Conservation (phyloP, 2,329 filamentous ascomycete genomes). For the Verticillium longisporum region DNA sequence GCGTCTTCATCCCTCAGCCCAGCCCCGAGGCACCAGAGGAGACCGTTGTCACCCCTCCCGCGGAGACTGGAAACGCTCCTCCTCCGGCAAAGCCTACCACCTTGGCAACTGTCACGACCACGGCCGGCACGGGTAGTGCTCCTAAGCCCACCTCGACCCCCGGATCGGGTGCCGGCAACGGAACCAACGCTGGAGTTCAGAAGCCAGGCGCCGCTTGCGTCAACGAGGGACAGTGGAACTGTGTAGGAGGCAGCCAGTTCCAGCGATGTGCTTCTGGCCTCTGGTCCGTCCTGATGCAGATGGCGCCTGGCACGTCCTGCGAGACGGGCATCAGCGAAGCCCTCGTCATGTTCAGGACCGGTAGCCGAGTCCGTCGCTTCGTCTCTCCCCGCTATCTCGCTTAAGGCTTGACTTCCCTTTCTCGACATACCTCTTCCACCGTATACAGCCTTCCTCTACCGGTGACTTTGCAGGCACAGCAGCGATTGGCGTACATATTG, state of each 20-base stretch:
- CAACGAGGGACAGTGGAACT: conserved; percentile 52
- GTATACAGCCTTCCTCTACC: background rate
- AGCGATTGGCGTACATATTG: background rate
- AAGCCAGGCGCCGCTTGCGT: conserved; percentile 37
- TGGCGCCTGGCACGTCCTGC: conserved; percentile 50
- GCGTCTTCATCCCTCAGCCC: conserved; percentile 32
- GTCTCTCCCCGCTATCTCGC: background rate
- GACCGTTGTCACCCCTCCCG: background rate
- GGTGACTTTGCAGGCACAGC: background rate
- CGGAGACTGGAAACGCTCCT: conserved; percentile 3
- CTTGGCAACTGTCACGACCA: conserved; percentile 15
- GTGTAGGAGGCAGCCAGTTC: conserved; percentile 47
- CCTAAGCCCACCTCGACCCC: conserved; percentile 5
- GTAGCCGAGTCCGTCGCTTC: conserved; percentile 7
- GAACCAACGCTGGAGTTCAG: conserved; percentile 19
- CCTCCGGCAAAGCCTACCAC: conserved; percentile 14
- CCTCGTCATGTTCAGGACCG: conserved; percentile 16
- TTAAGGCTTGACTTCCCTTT: background rate
- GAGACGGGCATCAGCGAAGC: conserved; percentile 17
- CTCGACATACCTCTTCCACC: background rate
- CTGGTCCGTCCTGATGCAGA: conserved; percentile 41
- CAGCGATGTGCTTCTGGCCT: conserved; percentile 55
- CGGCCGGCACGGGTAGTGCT: conserved; percentile 12
- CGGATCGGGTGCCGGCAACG: background rate
- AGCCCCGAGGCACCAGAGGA: conserved; percentile 6